These are phyloP conservation scores for Lentinus brumalis DNA, from an alignment of 768 basidiomycete genomes.

Conservation along the genomic window DNA sequence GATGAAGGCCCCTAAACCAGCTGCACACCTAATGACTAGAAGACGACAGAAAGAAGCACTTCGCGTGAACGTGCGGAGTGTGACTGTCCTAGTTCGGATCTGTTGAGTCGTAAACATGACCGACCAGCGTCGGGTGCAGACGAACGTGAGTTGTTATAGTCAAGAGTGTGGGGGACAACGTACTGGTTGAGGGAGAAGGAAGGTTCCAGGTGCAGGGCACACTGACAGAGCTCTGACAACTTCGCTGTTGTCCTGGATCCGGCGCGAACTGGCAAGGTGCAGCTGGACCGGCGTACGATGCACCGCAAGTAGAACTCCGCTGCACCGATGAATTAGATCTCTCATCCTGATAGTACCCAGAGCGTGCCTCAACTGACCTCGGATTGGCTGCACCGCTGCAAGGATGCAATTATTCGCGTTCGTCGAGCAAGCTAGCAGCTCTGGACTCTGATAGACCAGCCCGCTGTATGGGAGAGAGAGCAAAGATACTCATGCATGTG, in stretches of 20 bases:
- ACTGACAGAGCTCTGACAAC: slow-evolving; percentile 2
- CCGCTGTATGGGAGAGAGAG: background rate
- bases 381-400: background rate
- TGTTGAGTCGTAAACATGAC: slow-evolving; percentile 1
- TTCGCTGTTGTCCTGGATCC: background rate
- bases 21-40: background rate
- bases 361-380: background rate
- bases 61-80: background rate
- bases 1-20: background rate
- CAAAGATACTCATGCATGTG: background rate
- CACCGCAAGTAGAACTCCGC: background rate
- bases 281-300: background rate
- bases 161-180: background rate
- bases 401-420: background rate
- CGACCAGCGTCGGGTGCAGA: slow-evolving; percentile 1
- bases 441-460: background rate
- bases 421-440: background rate
- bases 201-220: background rate
- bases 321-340: background rate
- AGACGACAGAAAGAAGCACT: background rate
- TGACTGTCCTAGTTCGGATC: slow-evolving; percentile 2
- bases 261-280: background rate
- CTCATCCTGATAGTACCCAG: background rate
- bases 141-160: background rate
- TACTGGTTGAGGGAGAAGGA: slow-evolving; percentile 6